Conservation (phyloP, 352 stramenopile species). For the Phytopythium sindhum region DNA sequence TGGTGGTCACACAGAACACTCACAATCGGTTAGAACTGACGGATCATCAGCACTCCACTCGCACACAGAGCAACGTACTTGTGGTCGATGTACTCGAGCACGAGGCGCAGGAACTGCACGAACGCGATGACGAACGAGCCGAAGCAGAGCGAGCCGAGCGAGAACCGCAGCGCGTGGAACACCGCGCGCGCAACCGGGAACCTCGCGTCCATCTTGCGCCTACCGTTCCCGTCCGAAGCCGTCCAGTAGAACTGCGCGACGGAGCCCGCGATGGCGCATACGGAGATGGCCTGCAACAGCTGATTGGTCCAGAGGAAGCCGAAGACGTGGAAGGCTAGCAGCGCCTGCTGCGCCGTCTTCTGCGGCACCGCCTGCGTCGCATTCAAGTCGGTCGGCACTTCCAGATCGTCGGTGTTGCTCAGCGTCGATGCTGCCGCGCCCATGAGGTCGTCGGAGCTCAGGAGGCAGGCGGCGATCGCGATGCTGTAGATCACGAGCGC, state of each 20-base stretch:
- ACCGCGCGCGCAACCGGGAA: conserved; percentile 67
- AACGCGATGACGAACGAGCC: conserved; percentile 96
- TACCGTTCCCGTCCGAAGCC: conserved; percentile 21
- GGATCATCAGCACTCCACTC: background rate
- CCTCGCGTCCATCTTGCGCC: conserved; percentile 38
- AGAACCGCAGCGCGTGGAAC: conserved; percentile 80
- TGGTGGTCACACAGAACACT: conserved; percentile 17
- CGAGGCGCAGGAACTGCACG: conserved; percentile 92
- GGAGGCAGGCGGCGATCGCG: conserved; percentile 47
- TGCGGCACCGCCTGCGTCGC: conserved; percentile 27
- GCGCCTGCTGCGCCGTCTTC: conserved; percentile 49
- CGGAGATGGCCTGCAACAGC: conserved; percentile 94
- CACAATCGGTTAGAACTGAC: background rate
- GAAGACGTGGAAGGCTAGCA: conserved; percentile 89
- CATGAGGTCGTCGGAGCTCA: conserved; percentile 56
- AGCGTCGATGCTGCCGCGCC: background rate
- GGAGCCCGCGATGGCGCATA: conserved; percentile 92
- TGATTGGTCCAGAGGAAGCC: conserved; percentile 96
- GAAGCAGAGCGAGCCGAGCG: conserved; percentile 95
- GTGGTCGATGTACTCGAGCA: conserved; percentile 94
- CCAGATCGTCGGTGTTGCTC: background rate
- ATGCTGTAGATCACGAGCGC: conserved; percentile 56
- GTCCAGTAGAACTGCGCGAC: conserved; percentile 94
- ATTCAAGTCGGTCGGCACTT: conserved; percentile 17
- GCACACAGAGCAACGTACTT: conserved; percentile 51